phyloP scores from a whole-genome alignment of 352 stramenopile genomes.

The Globisporangium lucens region DNA sequence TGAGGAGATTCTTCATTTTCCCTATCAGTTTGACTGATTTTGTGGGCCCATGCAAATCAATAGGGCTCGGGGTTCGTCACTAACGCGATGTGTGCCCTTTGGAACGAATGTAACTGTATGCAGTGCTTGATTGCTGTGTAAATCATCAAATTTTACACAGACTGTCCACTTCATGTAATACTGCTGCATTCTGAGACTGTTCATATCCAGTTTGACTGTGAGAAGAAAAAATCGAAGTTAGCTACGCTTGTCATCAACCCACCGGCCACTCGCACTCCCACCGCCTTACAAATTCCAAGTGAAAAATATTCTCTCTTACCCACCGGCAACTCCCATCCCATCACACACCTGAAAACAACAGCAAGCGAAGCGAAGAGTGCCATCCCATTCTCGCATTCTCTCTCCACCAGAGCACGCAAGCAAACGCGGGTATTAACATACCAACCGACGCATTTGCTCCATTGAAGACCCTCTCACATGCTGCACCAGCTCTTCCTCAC shows the following conservation, averaged over 20 bases:
- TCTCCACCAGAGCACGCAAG: background rate
- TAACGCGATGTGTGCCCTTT: background rate
- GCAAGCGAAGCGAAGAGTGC: background rate
- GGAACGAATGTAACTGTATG: background rate
- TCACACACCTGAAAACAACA: background rate
- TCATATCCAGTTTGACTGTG: background rate
- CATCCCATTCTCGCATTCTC: slow-evolving; percentile 3
- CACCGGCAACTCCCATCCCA: background rate
- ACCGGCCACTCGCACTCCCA: background rate
- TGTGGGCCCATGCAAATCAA: background rate
- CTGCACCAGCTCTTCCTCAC: background rate
- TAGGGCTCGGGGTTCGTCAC: background rate
- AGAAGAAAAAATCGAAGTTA: background rate
- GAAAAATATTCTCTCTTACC: background rate
- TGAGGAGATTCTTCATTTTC: background rate
- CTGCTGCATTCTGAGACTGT: background rate
- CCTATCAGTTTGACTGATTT: background rate
- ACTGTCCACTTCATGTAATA: background rate
- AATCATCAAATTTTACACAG: background rate
- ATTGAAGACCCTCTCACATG: background rate
- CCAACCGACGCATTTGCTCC: background rate
- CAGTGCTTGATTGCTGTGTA: background rate
- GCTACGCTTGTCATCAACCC: background rate
- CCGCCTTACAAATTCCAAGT: slow-evolving; percentile 4
- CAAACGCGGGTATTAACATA: background rate